Evolutionary conservation across 345 rosid species (phyloP).

Genomic region (Eucalyptus caleyi): DNA sequence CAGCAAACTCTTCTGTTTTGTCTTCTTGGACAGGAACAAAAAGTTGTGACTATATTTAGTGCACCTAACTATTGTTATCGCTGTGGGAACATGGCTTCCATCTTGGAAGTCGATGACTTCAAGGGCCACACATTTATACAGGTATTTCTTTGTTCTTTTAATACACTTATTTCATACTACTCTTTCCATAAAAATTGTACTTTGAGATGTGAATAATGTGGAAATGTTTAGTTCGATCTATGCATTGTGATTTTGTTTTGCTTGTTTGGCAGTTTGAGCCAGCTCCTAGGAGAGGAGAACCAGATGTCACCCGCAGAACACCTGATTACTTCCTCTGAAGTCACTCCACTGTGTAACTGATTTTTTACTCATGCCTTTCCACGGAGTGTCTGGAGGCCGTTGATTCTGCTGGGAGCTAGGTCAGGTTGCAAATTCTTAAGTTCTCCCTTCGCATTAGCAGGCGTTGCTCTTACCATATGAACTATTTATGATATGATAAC

Average conservation of each 20-base stretch:
- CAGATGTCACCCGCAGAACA: constrained; percentile 92
- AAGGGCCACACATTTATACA: constrained; percentile 82
- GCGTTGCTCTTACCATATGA: not conserved
- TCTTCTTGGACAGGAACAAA: constrained; percentile 69
- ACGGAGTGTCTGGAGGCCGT: not conserved
- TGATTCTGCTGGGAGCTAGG: not conserved
- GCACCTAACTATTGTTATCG: constrained; percentile 98
- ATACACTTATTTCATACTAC: not conserved
- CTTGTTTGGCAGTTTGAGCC: constrained; percentile 70
- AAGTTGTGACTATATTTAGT: constrained; percentile 95
- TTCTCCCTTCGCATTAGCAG: not conserved
- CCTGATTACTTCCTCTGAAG: constrained; percentile 87
- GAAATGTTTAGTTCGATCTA: not conserved
- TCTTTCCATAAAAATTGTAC: not conserved
- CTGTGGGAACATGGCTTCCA: constrained; percentile 99
- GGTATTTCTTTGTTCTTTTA: constrained; percentile 26
- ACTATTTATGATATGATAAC: not conserved
- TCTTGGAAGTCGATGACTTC: constrained; percentile 96
- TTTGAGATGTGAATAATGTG: not conserved
- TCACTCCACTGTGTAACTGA: not conserved
- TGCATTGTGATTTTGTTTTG: not conserved
- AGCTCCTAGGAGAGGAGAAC: constrained; percentile 99
- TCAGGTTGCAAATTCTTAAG: not conserved
- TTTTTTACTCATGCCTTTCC: not conserved
- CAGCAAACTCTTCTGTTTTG: not conserved